Base-by-base conservation (phyloP, 2,329 filamentous ascomycete genomes). In the Daldinia eschscholtzii region DNA sequence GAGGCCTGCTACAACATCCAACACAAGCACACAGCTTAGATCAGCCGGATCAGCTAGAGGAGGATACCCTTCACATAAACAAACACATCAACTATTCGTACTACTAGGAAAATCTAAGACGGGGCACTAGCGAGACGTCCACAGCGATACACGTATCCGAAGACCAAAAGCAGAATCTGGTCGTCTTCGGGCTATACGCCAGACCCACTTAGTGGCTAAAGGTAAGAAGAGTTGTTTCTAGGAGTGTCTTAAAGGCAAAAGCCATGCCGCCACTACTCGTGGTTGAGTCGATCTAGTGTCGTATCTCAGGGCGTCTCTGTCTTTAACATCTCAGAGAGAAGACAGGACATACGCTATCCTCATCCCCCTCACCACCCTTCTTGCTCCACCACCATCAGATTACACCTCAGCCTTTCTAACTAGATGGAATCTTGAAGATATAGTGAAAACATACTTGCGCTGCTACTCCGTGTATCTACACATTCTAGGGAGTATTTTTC, bases 371-470 rank as follows among this genome's bases (percentile, higher is more conserved):
- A 70, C 52, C 35, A 67, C 48, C 48, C 70, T 71, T 72, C 70
- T 65, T 67, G 53, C 61, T 57, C 68, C 64, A 63, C 70, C 67
- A 68, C 64, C 67, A 33, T 57, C 50, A 37, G 69, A 48, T 50
- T 53, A 55, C 55, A 35, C 67, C 62, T 71, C 66, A 71, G 61
- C 48, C 69, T 68, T 66, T 74, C 74, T 76, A 74, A 76, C 70
- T 64, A 71, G 64, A 61, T 64, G 46, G 53, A 64, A 56, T 68
- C 60, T 65, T 61, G 2, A 72, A 70, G 64, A 72, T 62, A 72
- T 62, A 71, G 66, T 73, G 70, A 68, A 12, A 57, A 6, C 65
- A 73, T 73, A 67, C 68, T 72, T 64, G 74, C 74, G 70, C 74
- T 71, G 73, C 72, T 70, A 35, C 61, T 64, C 61, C 66, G 66